Evolutionary conservation across 2,329 filamentous ascomycete genomes (phyloP).

Genomic region (Penicillium sp.): DNA sequence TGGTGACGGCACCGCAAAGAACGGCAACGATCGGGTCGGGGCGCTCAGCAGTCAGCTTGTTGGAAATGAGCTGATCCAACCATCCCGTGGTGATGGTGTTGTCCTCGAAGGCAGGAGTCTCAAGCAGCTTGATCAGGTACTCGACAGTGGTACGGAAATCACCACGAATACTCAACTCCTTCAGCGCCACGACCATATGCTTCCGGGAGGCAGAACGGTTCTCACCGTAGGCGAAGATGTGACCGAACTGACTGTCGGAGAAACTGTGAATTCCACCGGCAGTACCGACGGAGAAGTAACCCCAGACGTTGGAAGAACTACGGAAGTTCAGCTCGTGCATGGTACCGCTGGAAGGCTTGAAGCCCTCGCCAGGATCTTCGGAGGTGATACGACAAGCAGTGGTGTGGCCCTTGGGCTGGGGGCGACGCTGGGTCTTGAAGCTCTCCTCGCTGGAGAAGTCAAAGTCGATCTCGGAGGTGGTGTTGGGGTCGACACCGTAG

Average conservation of each 20-base stretch:
- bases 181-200: constrained; percentile 98
- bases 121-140: constrained; percentile 97
- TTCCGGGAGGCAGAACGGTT: constrained; percentile 94
- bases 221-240: constrained; percentile 99
- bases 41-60: constrained; percentile 93
- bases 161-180: constrained; percentile 98
- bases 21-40: constrained; percentile 93
- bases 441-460: constrained; percentile 89
- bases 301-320: constrained; percentile 98
- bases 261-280: constrained; percentile 98
- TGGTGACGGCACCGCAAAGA: constrained; percentile 90
- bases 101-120: constrained; percentile 96
- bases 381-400: constrained; percentile 99
- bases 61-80: constrained; percentile 97
- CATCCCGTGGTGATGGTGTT: constrained; percentile 99
- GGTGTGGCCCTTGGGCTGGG: constrained; percentile 92
- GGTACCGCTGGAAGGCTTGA: constrained; percentile 98
- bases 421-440: constrained; percentile 79
- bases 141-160: constrained; percentile 98
- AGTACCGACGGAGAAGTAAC: constrained; percentile 98
- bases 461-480: constrained; percentile 86
- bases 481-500: constrained; percentile 91
- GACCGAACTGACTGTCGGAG: constrained; percentile 97
- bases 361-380: constrained; percentile 96
- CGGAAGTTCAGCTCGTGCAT: constrained; percentile 99